Percentiles rank a stretch among this genome's conserved stretches.
phyloP scores from a whole-genome alignment of 2,329 filamentous ascomycete species.

The Claviceps arundinis region DNA sequence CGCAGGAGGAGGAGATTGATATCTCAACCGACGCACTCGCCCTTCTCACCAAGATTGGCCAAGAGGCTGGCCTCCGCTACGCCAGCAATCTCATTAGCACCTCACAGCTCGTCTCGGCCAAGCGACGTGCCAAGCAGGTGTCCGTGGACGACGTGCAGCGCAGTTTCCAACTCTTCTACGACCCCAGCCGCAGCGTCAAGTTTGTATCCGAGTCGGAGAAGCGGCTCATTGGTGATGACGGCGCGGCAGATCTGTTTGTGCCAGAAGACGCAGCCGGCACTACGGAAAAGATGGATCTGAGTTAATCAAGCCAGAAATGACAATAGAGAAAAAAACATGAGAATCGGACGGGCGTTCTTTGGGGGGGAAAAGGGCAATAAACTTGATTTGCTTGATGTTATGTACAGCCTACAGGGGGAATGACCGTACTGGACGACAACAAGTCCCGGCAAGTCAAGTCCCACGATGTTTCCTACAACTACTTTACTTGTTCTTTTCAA shows the following conservation, averaged over 20 bases:
- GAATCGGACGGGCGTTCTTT: slow-evolving; percentile 1
- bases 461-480: too few relatives aligned
- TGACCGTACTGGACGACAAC: too few relatives aligned
- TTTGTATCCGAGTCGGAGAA: slow-evolving; percentile 87
- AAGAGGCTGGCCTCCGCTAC: slow-evolving; percentile 84
- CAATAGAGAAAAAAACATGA: background rate
- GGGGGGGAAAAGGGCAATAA: background rate
- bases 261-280: slow-evolving; percentile 24
- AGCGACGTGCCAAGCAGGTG: slow-evolving; percentile 75
- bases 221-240: slow-evolving; percentile 79
- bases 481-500: too few relatives aligned
- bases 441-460: too few relatives aligned
- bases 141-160: slow-evolving; percentile 80
- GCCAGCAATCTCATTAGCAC: slow-evolving; percentile 98
- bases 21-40: slow-evolving; percentile 80
- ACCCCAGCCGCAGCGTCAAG: slow-evolving; percentile 73
- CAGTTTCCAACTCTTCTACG: slow-evolving; percentile 89
- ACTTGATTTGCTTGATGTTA: too few relatives aligned
- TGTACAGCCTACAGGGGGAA: too few relatives aligned
- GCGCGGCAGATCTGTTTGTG: slow-evolving; percentile 57
- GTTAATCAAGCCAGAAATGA: slow-evolving; percentile 14
- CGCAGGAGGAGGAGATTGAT: slow-evolving; percentile 92
- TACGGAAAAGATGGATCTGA: slow-evolving; percentile 31
- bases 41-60: slow-evolving; percentile 86
- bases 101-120: slow-evolving; percentile 73